Conservation (phyloP, 176 grass and related monocot species). For the Musa troglodytarum region DNA sequence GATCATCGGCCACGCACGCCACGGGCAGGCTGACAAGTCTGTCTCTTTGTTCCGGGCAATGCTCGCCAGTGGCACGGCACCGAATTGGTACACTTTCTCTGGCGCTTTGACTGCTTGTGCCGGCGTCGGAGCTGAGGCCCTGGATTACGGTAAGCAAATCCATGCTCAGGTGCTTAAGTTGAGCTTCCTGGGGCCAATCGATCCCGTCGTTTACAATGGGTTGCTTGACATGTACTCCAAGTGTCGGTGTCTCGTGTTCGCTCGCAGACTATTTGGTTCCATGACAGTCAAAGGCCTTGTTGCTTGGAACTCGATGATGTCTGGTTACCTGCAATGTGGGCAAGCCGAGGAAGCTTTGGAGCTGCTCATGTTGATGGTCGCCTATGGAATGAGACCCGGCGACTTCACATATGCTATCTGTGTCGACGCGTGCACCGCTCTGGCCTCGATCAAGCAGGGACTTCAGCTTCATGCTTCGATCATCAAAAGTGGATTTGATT, state of each 20-base stretch:
- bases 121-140: slow-evolving; percentile 2
- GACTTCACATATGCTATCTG: slow-evolving; percentile 44
- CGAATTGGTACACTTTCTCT: slow-evolving; percentile 40
- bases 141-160: slow-evolving; percentile 35
- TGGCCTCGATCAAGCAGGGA: slow-evolving; percentile 40
- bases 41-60: slow-evolving; percentile 27
- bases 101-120: slow-evolving; percentile 35
- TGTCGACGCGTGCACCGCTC: slow-evolving; percentile 31
- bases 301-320: slow-evolving; percentile 53
- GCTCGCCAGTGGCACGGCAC: slow-evolving; percentile 5
- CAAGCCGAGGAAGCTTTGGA: slow-evolving; percentile 40
- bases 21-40: slow-evolving; percentile 9
- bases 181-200: slow-evolving; percentile 3
- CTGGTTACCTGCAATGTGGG: slow-evolving; percentile 24
- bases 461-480: slow-evolving; percentile 32
- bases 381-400: slow-evolving; percentile 14
- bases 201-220: slow-evolving; percentile 39
- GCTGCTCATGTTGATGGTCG: slow-evolving; percentile 30
- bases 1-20: slow-evolving; percentile 40
- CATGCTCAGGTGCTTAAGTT: slow-evolving; percentile 40
- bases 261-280: slow-evolving; percentile 22
- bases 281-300: slow-evolving; percentile 34
- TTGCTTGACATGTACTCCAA: slow-evolving; percentile 45
- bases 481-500: slow-evolving; percentile 25
- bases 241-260: slow-evolving; percentile 23